Evolutionary conservation across 2,329 filamentous ascomycete genomes (phyloP).

Genomic region (Nemania diffusa): DNA sequence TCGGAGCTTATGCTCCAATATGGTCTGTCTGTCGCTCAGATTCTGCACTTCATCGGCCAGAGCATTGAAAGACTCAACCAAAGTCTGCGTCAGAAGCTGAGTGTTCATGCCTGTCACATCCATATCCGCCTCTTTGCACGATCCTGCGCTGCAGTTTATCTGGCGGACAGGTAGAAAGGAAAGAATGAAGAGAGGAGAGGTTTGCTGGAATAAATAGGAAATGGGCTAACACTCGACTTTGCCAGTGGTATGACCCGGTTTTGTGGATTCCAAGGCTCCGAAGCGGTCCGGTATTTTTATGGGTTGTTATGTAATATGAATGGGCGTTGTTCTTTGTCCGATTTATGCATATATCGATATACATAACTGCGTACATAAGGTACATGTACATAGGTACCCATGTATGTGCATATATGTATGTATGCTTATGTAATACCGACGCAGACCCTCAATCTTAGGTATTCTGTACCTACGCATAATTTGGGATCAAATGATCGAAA

Average conservation of each 20-base stretch:
- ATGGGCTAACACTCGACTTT: constrained; percentile 25
- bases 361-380: no score
- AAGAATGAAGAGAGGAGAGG: constrained; percentile 7
- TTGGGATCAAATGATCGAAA: neutral
- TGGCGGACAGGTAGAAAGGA: constrained; percentile 11
- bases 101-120: constrained; percentile 54
- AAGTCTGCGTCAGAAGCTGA: constrained; percentile 62
- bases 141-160: constrained; percentile 21
- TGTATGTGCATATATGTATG: no score
- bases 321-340: no score
- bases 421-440: no score
- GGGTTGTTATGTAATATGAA: neutral
- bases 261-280: constrained; percentile 34
- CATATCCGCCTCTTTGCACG: constrained; percentile 20
- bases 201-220: constrained; percentile 29
- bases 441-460: no score
- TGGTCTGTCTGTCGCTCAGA: constrained; percentile 70
- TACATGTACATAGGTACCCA: no score
- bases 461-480: no score
- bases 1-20: constrained; percentile 73
- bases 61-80: constrained; percentile 72
- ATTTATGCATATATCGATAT: neutral
- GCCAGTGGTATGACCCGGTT: constrained; percentile 30
- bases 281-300: constrained; percentile 26
- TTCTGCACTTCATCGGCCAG: constrained; percentile 73